phyloP scores from a whole-genome alignment of 139 green algal species.

The Bryopsis sp. region DNA sequence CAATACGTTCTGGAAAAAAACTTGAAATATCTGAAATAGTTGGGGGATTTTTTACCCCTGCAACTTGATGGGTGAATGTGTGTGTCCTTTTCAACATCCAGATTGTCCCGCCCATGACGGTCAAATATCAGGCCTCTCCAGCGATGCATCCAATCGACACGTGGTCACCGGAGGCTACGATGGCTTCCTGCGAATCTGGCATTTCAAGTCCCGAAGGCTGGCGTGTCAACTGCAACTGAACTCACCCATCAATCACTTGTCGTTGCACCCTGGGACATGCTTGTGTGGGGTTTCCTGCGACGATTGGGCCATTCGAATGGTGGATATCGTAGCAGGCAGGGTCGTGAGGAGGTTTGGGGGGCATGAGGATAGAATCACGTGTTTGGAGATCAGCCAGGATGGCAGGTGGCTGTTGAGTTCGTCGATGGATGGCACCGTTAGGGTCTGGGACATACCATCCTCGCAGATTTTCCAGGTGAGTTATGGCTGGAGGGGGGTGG shows the following conservation, averaged over 20 bases:
- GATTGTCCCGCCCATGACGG: constrained; percentile 50
- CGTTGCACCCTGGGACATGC: constrained; percentile 13
- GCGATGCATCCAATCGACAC: constrained; percentile 59
- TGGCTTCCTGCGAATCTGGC: constrained; percentile 64
- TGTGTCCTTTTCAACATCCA: too few species aligned
- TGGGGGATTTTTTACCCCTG: too few species aligned
- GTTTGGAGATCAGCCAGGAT: constrained; percentile 61
- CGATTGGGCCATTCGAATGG: constrained; percentile 13
- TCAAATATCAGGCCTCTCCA: constrained; percentile 47
- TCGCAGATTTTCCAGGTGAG: constrained; percentile 42
- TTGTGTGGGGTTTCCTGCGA: constrained; percentile 6
- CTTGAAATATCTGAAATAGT: too few species aligned
- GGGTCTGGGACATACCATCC: constrained; percentile 84
- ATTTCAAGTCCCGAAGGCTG: constrained; percentile 58
- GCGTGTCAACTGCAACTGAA: neutral
- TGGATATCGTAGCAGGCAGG: constrained; percentile 11
- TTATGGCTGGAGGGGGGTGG: too few species aligned
- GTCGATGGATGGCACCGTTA: constrained; percentile 76
- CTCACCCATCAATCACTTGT: neutral
- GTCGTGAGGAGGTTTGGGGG: constrained; percentile 25
- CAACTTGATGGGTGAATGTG: too few species aligned
- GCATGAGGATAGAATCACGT: constrained; percentile 62
- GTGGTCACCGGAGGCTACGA: constrained; percentile 58
- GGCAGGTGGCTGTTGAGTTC: constrained; percentile 80
- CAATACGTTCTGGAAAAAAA: too few species aligned